Percentiles rank a stretch among this genome's conserved stretches.
Evolutionary conservation across 2,329 filamentous ascomycete genomes (phyloP).

Genomic region (Gremmenia infestans): DNA sequence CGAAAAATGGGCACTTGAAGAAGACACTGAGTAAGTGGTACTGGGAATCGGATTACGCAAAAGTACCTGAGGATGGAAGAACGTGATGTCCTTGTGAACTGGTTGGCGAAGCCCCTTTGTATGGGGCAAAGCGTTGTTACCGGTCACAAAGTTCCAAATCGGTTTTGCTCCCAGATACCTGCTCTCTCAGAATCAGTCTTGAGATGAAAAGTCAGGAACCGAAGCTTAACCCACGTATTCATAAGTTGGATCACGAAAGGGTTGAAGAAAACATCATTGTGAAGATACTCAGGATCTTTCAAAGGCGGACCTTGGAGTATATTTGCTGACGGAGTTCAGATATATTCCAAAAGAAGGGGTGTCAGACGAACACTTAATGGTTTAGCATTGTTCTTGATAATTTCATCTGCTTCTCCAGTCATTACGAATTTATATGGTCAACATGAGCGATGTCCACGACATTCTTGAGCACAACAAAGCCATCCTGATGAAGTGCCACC

Average conservation of each 20-base stretch:
- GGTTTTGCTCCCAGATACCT: conserved; percentile 38
- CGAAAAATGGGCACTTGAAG: conserved; percentile 32
- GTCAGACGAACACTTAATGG: conserved; percentile 29
- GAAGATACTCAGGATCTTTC: conserved; percentile 29
- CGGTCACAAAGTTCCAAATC: conserved; percentile 37
- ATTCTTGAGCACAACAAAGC: conserved; percentile 34
- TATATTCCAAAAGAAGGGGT: neutral
- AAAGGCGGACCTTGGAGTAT: conserved; percentile 37
- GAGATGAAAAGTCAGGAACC: neutral
- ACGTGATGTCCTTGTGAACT: conserved; percentile 36
- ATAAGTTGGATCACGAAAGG: conserved; percentile 37
- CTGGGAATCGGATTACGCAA: neutral
- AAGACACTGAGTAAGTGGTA: neutral
- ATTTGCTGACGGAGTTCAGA: conserved; percentile 30
- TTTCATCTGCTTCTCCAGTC: conserved; percentile 32
- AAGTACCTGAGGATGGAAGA: conserved; percentile 31
- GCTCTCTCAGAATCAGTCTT: conserved; percentile 14
- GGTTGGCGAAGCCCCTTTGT: conserved; percentile 35
- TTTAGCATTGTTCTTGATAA: conserved; percentile 27
- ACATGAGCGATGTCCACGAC: conserved; percentile 34
- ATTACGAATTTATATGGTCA: conserved; percentile 33
- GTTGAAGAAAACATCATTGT: conserved; percentile 39
- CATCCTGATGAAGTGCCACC: conserved; percentile 34
- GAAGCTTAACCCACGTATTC: conserved; percentile 29
- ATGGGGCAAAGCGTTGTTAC: conserved; percentile 36